Base-by-base conservation (phyloP, 768 basidiomycete genomes). In the Leucocoprinus birnbaumii region DNA sequence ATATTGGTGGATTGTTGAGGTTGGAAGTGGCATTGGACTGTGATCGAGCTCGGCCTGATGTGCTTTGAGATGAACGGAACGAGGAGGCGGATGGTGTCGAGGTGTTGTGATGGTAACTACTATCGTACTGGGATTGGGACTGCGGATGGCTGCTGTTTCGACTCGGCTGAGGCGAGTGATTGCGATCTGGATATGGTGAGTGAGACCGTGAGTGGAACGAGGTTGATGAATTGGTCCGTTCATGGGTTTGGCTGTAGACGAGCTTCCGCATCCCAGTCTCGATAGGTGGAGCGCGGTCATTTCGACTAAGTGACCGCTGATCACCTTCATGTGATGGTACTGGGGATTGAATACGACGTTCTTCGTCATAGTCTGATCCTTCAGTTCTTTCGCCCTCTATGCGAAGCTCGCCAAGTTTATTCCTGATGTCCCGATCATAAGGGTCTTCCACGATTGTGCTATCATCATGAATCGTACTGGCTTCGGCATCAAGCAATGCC, bases 1-100 rank as follows among this genome's bases (percentile, higher is more conserved):
- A 92, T 62, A 92, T 88, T 19, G 85, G 77, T 10, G 89, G 89
- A 26, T 74, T 82, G 63, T 84, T 89, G 51, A 83, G 63, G 57
- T 86, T 85, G 13, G 66, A 61, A 8, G 70, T 66, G 3, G 80
- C 78, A 19, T 72, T 74, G 24, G 87, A 83, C 18, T 80, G 78
- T 18, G 86, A 85, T 21, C 80, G 81, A 18, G 84, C 78, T 26
- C 85, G 80, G 10, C 69, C 66, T 44, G 83, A 72, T 10, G 75
- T 65, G 51, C 79, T 78, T 46, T 80, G 79, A n/a, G 83, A 79
- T 3, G 81, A 82, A 52, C 71, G 78, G 19, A 73, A 61, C 10
- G 80, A 80, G 3, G 82, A 75, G 14, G 76, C 70, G 16, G 83
- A 80, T 19, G 78, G 68, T 1, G 77, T 70, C 19, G 72, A 67